phyloP scores from a whole-genome alignment of 306 rosid genomes.

The Glycine latifolia region DNA sequence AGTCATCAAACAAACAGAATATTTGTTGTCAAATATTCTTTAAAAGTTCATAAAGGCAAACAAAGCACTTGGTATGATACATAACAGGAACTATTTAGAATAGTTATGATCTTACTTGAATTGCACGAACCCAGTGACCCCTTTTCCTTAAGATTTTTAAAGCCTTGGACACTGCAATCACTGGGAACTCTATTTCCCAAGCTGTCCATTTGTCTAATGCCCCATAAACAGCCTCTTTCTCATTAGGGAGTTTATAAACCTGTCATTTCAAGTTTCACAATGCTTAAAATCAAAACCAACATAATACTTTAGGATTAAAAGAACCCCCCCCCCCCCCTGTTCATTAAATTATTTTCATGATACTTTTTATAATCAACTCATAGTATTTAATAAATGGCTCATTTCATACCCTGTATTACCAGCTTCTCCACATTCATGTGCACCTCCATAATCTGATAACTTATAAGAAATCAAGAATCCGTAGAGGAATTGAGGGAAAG shows the following conservation, averaged over 20 bases:
- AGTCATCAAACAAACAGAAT: slow-evolving; percentile 20
- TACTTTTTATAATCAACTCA: neutral
- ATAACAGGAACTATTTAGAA: slow-evolving; percentile 15
- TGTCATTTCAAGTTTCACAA: slow-evolving; percentile 48
- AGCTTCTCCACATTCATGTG: neutral
- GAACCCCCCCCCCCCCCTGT: neutral
- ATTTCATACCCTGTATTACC: neutral
- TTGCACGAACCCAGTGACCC: slow-evolving; percentile 78
- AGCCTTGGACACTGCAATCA: slow-evolving; percentile 87
- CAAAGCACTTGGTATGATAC: neutral
- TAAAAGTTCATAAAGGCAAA: neutral
- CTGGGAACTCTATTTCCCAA: slow-evolving; percentile 94
- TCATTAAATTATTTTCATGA: neutral
- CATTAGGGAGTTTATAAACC: slow-evolving; percentile 79
- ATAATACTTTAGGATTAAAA: neutral
- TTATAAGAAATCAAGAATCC: neutral
- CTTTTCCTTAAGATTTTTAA: slow-evolving; percentile 71
- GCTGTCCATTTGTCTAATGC: slow-evolving; percentile 94
- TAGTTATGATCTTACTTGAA: slow-evolving; percentile 66
- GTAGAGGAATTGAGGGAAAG: neutral
- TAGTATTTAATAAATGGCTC: neutral
- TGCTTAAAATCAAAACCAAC: slow-evolving; percentile 24
- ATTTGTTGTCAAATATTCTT: neutral
- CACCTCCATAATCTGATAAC: neutral
- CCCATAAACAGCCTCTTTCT: slow-evolving; percentile 87